Evolutionary conservation across 2,329 filamentous ascomycete species (phyloP).

Genomic region (Dactylonectria estremocensis): DNA sequence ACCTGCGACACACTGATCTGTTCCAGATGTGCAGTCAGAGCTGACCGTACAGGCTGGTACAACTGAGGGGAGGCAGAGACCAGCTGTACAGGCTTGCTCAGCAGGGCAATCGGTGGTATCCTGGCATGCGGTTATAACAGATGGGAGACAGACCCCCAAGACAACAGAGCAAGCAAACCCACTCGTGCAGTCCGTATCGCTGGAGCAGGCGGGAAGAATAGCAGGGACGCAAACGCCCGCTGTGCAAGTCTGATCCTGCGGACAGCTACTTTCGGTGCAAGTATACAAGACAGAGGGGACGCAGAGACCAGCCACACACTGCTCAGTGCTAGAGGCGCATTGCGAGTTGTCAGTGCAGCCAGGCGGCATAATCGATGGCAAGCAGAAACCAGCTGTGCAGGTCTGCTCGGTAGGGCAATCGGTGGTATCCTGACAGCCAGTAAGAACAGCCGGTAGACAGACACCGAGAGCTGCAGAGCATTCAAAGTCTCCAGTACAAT

Average conservation of each 20-base stretch:
- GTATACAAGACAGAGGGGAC: conserved; percentile 2
- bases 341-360: neutral
- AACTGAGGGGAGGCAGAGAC: neutral
- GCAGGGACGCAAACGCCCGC: conserved; percentile 21
- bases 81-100: neutral
- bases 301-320: conserved; percentile 8
- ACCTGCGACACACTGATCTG: conserved; percentile 15
- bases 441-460: conserved; percentile 9
- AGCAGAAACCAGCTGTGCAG: conserved; percentile 12
- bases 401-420: neutral
- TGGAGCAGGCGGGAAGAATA: neutral
- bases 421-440: neutral
- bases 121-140: neutral
- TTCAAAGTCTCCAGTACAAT: neutral
- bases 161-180: neutral
- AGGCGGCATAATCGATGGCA: conserved; percentile 2
- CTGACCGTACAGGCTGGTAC: neutral
- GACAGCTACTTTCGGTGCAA: conserved; percentile 1
- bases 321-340: neutral
- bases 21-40: conserved; percentile 4
- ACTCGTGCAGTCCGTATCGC: neutral
- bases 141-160: neutral
- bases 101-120: neutral
- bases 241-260: conserved; percentile 4
- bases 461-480: conserved; percentile 1